Base-by-base conservation (phyloP, 2,329 filamentous ascomycete genomes). In the Paraphoma chrysanthemicola region DNA sequence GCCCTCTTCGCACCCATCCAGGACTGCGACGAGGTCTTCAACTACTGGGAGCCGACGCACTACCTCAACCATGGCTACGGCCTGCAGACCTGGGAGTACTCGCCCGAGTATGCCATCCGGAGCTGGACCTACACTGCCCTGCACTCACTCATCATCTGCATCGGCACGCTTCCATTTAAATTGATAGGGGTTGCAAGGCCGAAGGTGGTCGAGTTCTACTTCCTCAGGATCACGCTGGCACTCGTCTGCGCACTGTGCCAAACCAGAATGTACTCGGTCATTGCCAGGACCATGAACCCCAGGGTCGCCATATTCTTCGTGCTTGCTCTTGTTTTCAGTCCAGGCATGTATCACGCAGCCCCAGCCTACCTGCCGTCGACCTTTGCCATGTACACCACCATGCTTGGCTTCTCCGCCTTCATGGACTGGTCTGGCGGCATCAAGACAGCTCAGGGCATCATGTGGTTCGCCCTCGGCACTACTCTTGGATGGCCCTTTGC, bases 21-120 rank as follows among this genome's bases (percentile, higher is more conserved):
- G 76, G 95, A 99, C 78, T 99, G 95, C 75, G 95, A 99, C 70
- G 95, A 99, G 81, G 94, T 94, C 10, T 99, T 96, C 85, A 99
- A 99, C 77, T 99, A 97, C 82, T 99, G 94, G 93, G 95, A 99
- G 71, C 94, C 95, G 0, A 88, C 93, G 0, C 95, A 99, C 78
- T 99, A 97, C 77, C 85, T 99, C 29, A 90, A 88, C 56, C 93
- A 97, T 81, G 91, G 92, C 68, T 94, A 96, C 72, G 95, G 94
- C 39, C 83, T 97, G 48, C 93, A 99, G 80, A 99, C 95, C 1
- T 99, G 95, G 95, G 95, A 99, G 78, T 99, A 98, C 79, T 96
- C 94, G 0, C 95, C 95, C 5, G 89, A 94, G 55, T 98, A 91
- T 78, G 91, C 93, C 48, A 97, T 99, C 67, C 88, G 95, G 61